Evolutionary conservation across 768 basidiomycete species (phyloP).

Genomic region (Lactifluus subvellereus): DNA sequence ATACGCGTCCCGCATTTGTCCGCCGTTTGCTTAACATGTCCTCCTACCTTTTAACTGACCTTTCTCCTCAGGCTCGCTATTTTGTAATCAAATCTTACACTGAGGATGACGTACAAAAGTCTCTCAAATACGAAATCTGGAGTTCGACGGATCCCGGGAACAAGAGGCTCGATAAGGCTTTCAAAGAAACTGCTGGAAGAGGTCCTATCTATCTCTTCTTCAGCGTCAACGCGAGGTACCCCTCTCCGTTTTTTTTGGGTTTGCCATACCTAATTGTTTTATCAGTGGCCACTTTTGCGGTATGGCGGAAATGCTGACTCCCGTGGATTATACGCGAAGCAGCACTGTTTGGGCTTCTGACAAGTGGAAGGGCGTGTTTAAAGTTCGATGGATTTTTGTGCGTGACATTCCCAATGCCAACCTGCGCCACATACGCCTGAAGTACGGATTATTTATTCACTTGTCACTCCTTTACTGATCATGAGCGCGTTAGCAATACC

Average conservation of each 20-base stretch:
- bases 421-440: constrained; percentile 81
- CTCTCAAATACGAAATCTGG: constrained; percentile 96
- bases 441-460: constrained; percentile 40
- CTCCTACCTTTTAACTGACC: constrained; percentile 12
- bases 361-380: constrained; percentile 99
- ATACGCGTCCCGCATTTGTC: constrained; percentile 72
- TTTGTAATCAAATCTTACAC: constrained; percentile 99
- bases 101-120: constrained; percentile 98
- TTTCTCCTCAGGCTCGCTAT: constrained; percentile 61
- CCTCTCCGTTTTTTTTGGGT: background rate
- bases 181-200: constrained; percentile 86
- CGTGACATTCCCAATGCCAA: constrained; percentile 91
- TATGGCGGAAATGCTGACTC: constrained; percentile 97
- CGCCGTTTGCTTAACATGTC: constrained; percentile 29
- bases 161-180: constrained; percentile 94
- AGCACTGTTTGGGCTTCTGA: constrained; percentile 99
- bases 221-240: constrained; percentile 86
- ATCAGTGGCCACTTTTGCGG: constrained; percentile 93
- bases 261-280: background rate
- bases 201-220: constrained; percentile 98
- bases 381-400: constrained; percentile 96
- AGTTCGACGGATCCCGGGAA: constrained; percentile 96
- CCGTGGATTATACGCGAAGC: constrained; percentile 89
- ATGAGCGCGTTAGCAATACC: constrained; percentile 67
- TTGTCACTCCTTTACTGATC: background rate